These are phyloP conservation scores for Jacaranda copaia DNA, from an alignment of 257 asterid genomes.

Conservation along the genomic window DNA sequence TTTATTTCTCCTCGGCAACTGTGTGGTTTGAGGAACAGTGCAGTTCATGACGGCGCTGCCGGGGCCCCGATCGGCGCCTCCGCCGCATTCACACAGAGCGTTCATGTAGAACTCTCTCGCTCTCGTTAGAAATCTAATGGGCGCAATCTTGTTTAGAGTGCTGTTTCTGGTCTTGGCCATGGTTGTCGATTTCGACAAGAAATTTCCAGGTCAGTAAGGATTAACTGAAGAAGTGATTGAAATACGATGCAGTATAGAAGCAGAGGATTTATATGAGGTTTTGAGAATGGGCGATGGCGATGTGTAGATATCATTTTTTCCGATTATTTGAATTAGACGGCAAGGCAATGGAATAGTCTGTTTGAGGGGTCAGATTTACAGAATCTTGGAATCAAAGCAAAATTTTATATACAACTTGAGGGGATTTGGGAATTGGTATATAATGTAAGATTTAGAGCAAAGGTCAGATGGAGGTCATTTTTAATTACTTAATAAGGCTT, in stretches of 20 bases:
- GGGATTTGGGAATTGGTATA: background rate
- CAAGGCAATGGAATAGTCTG: conserved; percentile 34
- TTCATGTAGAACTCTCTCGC: conserved; percentile 38
- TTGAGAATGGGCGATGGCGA: background rate
- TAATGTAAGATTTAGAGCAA: background rate
- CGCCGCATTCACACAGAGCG: conserved; percentile 38
- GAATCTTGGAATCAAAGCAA: background rate
- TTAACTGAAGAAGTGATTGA: too few relatives aligned
- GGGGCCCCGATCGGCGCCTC: conserved; percentile 11
- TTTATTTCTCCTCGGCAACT: too few relatives aligned
- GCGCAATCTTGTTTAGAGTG: too few relatives aligned
- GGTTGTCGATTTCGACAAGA: too few relatives aligned
- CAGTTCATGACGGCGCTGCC: conserved; percentile 21
- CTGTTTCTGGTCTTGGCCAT: too few relatives aligned
- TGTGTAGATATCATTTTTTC: conserved; percentile 11
- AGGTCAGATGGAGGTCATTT: background rate
- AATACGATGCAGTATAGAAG: too few relatives aligned
- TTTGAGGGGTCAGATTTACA: conserved; percentile 27
- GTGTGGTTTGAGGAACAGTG: conserved; percentile 17
- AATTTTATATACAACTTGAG: background rate
- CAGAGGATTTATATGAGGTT: too few relatives aligned
- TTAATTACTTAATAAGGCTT: too few relatives aligned
- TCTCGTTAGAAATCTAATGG: background rate
- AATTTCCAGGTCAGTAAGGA: too few relatives aligned
- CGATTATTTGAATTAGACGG: conserved; percentile 38